Evolutionary conservation across 2,329 filamentous ascomycete genomes (phyloP).

Genomic region (Penicillium polonicum): DNA sequence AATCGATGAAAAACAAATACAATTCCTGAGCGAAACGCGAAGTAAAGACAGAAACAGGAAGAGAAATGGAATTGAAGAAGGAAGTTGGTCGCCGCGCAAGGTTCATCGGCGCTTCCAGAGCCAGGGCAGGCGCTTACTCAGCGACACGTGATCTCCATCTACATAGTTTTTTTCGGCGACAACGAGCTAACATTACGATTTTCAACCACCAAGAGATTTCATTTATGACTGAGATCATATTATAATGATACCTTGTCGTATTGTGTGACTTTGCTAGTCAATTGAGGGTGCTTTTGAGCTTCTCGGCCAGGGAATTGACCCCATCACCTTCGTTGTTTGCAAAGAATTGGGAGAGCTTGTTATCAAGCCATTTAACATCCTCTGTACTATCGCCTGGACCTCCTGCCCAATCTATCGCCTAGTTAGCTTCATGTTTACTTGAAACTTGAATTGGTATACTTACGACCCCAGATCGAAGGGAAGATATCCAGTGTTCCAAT

Average conservation of each 20-base stretch:
- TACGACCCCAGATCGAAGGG: slow-evolving; percentile 65
- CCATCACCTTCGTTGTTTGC: slow-evolving; percentile 17
- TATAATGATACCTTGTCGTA: neutral
- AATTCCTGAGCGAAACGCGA: neutral
- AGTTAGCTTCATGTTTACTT: slow-evolving; percentile 10
- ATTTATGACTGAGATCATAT: neutral
- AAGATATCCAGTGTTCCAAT: slow-evolving; percentile 56
- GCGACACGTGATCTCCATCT: slow-evolving; percentile 17
- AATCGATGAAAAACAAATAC: neutral
- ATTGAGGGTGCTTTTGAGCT: neutral
- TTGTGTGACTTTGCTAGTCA: neutral
- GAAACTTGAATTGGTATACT: slow-evolving; percentile 26
- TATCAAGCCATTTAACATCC: slow-evolving; percentile 71
- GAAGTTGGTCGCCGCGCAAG: slow-evolving; percentile 8
- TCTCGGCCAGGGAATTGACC: slow-evolving; percentile 2
- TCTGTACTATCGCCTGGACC: slow-evolving; percentile 70
- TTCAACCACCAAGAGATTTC: neutral
- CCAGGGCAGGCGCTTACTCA: slow-evolving; percentile 21
- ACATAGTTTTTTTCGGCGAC: neutral
- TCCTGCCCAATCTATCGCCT: slow-evolving; percentile 55
- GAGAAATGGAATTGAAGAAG: slow-evolving; percentile 8
- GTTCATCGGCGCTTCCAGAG: slow-evolving; percentile 14
- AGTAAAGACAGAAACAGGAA: slow-evolving; percentile 1
- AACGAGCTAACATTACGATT: neutral
- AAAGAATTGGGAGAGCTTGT: slow-evolving; percentile 57